These are phyloP conservation scores for Plasmodium malariae DNA, from an alignment of 169 alveolate genomes.

Conservation along the genomic window DNA sequence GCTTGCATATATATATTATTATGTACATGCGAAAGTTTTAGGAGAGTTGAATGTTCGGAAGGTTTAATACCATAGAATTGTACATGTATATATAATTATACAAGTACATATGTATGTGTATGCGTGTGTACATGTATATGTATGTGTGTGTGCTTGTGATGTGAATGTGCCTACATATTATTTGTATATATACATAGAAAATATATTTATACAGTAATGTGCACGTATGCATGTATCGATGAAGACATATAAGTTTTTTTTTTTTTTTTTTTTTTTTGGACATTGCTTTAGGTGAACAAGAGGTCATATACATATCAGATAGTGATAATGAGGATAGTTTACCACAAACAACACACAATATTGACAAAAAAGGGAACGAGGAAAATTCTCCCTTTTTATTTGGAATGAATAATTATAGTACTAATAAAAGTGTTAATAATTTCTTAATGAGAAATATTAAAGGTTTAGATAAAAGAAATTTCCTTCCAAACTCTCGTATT, in stretches of 20 bases:
- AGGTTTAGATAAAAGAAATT: slow-evolving; percentile 3
- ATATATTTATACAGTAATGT: background rate
- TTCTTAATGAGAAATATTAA: slow-evolving; percentile 36
- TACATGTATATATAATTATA: too few relatives aligned
- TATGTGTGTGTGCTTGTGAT: background rate
- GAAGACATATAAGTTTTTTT: background rate
- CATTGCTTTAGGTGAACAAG: slow-evolving; percentile 28
- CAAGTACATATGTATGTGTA: background rate
- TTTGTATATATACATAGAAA: too few relatives aligned
- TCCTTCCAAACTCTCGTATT: slow-evolving; percentile 4
- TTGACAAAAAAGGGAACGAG: slow-evolving; percentile 13
- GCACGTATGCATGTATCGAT: background rate
- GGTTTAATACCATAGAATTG: too few relatives aligned
- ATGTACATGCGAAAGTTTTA: too few relatives aligned
- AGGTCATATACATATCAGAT: slow-evolving; percentile 68
- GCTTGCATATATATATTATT: too few relatives aligned
- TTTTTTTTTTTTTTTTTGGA: slow-evolving; percentile 8
- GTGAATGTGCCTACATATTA: too few relatives aligned
- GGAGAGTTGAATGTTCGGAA: too few relatives aligned
- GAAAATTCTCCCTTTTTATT: slow-evolving; percentile 5
- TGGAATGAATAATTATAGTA: slow-evolving; percentile 18
- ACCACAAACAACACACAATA: background rate
- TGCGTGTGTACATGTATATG: background rate
- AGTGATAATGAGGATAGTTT: slow-evolving; percentile 48
- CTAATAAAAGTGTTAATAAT: slow-evolving; percentile 6